A percentile compares a stretch with the other conserved stretches of the same genome.
These are phyloP conservation scores for Hyaloperonospora arabidopsidis DNA, from an alignment of 352 stramenopile genomes.

Conservation along the genomic window DNA sequence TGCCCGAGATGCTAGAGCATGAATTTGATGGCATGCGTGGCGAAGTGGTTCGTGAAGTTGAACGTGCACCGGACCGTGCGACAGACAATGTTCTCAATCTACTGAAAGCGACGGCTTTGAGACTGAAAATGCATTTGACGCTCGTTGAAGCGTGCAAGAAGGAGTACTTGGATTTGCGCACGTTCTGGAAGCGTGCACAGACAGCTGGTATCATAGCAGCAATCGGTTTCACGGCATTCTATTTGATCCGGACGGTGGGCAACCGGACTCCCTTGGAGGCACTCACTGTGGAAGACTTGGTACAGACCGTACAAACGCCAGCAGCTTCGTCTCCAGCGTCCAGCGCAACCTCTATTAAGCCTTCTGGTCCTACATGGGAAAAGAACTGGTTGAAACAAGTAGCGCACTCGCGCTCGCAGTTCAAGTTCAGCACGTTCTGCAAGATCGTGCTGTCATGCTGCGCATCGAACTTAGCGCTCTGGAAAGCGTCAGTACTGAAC, in stretches of 20 bases:
- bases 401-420: slow-evolving; percentile 52
- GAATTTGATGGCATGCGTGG: slow-evolving; percentile 82
- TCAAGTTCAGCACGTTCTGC: slow-evolving; percentile 60
- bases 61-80: slow-evolving; percentile 69
- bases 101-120: slow-evolving; percentile 67
- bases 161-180: slow-evolving; percentile 65
- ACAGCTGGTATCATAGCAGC: slow-evolving; percentile 52
- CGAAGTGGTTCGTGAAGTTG: slow-evolving; percentile 78
- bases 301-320: slow-evolving; percentile 5
- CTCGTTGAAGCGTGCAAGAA: slow-evolving; percentile 69
- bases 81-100: slow-evolving; percentile 80
- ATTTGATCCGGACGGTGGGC: slow-evolving; percentile 69
- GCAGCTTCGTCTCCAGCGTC: slow-evolving; percentile 3
- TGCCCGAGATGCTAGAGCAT: slow-evolving; percentile 76
- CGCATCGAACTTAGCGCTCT: slow-evolving; percentile 58
- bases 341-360: slow-evolving; percentile 1
- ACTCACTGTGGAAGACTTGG: slow-evolving; percentile 26
- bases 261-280: slow-evolving; percentile 19
- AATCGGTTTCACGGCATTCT: slow-evolving; percentile 59
- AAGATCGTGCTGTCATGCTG: slow-evolving; percentile 66
- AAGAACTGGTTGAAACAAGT: slow-evolving; percentile 77
- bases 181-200: slow-evolving; percentile 67
- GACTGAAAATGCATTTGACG: slow-evolving; percentile 81
- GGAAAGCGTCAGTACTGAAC: slow-evolving; percentile 57
- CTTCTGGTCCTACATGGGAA: slow-evolving; percentile 42